Percentiles rank a stretch among this genome's conserved stretches.
Evolutionary conservation across 2,329 filamentous ascomycete genomes (phyloP).

Genomic region (Colletotrichum sansevieriae): DNA sequence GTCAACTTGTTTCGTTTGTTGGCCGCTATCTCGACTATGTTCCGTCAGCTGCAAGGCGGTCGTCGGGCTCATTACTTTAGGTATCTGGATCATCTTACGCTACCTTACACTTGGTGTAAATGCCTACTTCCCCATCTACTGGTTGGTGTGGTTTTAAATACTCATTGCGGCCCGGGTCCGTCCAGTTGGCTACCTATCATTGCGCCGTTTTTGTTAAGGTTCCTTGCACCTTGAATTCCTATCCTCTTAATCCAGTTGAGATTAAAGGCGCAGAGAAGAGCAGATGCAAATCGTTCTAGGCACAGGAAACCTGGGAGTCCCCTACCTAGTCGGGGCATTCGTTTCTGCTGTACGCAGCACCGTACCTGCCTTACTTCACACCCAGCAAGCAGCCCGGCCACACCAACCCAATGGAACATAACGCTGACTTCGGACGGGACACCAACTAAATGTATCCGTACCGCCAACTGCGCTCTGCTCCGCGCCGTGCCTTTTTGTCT

Average conservation of each 20-base stretch:
- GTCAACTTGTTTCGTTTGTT: background rate
- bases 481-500: background rate
- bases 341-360: background rate
- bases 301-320: too few species aligned
- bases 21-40: background rate
- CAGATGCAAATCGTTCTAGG: too few species aligned
- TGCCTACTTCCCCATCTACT: background rate
- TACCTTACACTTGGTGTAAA: conserved; percentile 1
- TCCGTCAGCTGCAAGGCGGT: background rate
- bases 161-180: background rate
- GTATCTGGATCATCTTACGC: conserved; percentile 5
- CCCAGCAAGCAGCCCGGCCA: background rate
- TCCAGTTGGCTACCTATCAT: conserved; percentile 10
- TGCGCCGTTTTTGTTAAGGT: background rate
- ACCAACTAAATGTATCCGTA: background rate
- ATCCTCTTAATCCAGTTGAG: too few species aligned
- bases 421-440: background rate
- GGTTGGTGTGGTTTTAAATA: conserved; percentile 5
- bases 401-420: background rate
- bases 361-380: conserved; percentile 5
- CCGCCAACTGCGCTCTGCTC: conserved; percentile 2
- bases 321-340: too few species aligned
- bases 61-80: background rate
- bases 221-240: too few species aligned
- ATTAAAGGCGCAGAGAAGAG: too few species aligned